A percentile compares a stretch with the other conserved stretches of the same genome.
These are phyloP conservation scores for Theileria luwenshuni DNA, from an alignment of 169 alveolate species.

Conservation along the genomic window DNA sequence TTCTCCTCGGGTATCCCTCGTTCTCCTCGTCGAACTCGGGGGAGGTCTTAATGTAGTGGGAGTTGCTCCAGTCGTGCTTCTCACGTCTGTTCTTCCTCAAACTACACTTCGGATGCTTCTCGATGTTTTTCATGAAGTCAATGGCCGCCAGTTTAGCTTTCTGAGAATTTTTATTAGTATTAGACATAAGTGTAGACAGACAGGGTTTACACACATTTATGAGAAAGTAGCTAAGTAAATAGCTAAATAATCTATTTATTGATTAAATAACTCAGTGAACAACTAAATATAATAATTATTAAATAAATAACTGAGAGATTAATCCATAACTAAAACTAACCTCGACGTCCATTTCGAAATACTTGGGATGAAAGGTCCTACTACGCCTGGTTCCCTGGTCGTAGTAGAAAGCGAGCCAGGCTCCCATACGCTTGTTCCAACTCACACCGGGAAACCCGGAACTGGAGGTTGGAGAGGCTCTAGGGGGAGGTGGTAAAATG, in stretches of 20 bases:
- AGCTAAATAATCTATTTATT: too few relatives aligned
- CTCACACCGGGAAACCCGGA: slow-evolving; percentile 86
- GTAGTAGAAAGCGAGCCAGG: slow-evolving; percentile 84
- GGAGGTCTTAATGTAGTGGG: slow-evolving; percentile 46
- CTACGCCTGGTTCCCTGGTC: slow-evolving; percentile 80
- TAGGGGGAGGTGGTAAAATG: slow-evolving; percentile 64
- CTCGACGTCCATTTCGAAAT: slow-evolving; percentile 80
- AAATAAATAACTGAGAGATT: neutral
- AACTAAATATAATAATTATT: neutral
- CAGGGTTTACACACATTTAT: too few relatives aligned
- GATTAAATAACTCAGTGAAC: neutral
- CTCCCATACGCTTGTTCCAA: slow-evolving; percentile 86
- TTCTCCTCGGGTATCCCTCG: slow-evolving; percentile 32
- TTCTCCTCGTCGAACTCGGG: slow-evolving; percentile 21
- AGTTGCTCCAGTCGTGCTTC: slow-evolving; percentile 36
- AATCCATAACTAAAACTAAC: slow-evolving; percentile 26
- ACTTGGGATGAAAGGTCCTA: slow-evolving; percentile 82
- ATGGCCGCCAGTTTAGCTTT: slow-evolving; percentile 81
- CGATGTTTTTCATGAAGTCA: slow-evolving; percentile 77
- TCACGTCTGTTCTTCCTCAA: slow-evolving; percentile 61
- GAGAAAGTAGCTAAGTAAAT: too few relatives aligned
- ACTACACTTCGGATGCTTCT: slow-evolving; percentile 75
- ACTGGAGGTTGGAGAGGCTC: slow-evolving; percentile 69
- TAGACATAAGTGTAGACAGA: too few relatives aligned
- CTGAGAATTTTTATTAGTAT: slow-evolving; percentile 6